Conservation (phyloP, 1,284 basidiomycete species). For the Tylopilus sp. region DNA sequence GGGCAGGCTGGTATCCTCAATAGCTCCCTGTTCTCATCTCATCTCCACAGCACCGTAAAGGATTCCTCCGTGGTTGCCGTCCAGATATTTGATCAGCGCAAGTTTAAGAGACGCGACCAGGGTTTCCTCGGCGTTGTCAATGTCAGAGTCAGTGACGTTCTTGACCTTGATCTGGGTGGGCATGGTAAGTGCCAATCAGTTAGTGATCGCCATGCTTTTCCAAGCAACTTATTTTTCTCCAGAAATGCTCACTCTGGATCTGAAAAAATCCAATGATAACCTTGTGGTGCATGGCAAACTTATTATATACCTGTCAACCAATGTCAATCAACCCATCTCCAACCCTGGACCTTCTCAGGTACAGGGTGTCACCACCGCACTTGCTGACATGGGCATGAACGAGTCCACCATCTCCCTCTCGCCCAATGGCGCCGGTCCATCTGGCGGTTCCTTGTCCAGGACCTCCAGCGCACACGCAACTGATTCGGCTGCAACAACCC, state of each 20-base stretch:
- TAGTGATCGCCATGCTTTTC: conserved; percentile 2
- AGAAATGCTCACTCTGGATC: conserved; percentile 88
- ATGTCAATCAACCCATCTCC: conserved; percentile 66
- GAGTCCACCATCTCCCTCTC: conserved; percentile 52
- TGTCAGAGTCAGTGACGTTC: conserved; percentile 81
- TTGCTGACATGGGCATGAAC: conserved; percentile 55
- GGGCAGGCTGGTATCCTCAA: neutral
- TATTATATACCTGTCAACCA: conserved; percentile 86
- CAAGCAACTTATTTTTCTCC: conserved; percentile 1
- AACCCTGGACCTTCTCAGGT: conserved; percentile 70
- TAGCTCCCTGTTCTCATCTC: conserved; percentile 3
- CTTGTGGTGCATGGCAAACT: conserved; percentile 87
- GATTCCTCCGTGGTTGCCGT: conserved; percentile 89
- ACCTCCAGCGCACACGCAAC: conserved; percentile 52
- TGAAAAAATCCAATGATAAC: conserved; percentile 88
- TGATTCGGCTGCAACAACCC: conserved; percentile 36
- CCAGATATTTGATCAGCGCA: conserved; percentile 95
- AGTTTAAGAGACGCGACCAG: conserved; percentile 93
- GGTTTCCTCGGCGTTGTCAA: conserved; percentile 94
- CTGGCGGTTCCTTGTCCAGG: conserved; percentile 42
- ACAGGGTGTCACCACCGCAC: conserved; percentile 47
- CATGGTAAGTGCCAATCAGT: conserved; percentile 58
- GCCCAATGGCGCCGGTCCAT: conserved; percentile 38
- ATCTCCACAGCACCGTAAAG: conserved; percentile 64
- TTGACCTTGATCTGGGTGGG: conserved; percentile 84